Conservation (phyloP, 2,329 filamentous ascomycete genomes). For the Cercospora sp. region DNA sequence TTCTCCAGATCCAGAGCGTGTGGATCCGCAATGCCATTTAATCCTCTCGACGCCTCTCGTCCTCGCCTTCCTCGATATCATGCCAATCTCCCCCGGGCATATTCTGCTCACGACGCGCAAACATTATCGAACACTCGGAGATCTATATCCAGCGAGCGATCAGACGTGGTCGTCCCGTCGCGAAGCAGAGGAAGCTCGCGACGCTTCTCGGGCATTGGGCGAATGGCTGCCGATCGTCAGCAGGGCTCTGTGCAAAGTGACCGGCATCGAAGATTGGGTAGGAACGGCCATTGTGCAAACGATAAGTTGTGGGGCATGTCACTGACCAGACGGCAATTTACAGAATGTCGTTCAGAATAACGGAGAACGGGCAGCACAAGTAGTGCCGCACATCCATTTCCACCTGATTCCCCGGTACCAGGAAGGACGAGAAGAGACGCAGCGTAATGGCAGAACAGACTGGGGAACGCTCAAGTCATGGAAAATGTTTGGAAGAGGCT, state of each 20-base stretch:
- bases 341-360: conserved; percentile 96
- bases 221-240: conserved; percentile 69
- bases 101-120: conserved; percentile 74
- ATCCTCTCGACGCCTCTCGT: conserved; percentile 76
- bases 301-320: background rate
- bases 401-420: conserved; percentile 80
- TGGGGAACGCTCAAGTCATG: conserved; percentile 58
- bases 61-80: conserved; percentile 88
- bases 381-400: conserved; percentile 91
- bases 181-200: conserved; percentile 20
- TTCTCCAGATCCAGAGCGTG: conserved; percentile 38
- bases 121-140: conserved; percentile 76
- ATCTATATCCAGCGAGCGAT: conserved; percentile 50
- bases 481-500: conserved; percentile 78
- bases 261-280: conserved; percentile 73
- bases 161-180: conserved; percentile 25
- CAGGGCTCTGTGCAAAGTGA: conserved; percentile 66
- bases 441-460: conserved; percentile 51
- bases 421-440: conserved; percentile 55
- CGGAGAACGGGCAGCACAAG: conserved; percentile 80
- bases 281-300: background rate
- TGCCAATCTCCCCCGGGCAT: conserved; percentile 82
- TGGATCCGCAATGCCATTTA: conserved; percentile 52
- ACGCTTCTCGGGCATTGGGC: conserved; percentile 38
- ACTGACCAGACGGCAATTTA: background rate